Conservation (phyloP, 2,329 filamentous ascomycete genomes). For the Calonectria leucothoes region DNA sequence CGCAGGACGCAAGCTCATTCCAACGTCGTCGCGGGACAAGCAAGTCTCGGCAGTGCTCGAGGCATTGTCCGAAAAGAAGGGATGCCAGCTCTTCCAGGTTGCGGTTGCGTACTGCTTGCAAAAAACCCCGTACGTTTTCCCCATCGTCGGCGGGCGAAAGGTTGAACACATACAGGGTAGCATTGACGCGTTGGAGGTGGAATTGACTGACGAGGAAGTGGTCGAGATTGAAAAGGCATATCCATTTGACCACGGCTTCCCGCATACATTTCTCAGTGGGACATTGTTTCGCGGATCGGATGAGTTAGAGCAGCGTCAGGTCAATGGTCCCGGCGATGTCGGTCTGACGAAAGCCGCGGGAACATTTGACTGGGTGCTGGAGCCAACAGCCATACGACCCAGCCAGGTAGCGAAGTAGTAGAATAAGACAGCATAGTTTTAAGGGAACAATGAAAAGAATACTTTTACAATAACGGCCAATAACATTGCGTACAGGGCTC, state of each 20-base stretch:
- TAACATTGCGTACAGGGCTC: no score
- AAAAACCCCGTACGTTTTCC: slow-evolving; percentile 79
- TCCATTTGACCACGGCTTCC: slow-evolving; percentile 75
- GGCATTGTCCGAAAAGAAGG: slow-evolving; percentile 60
- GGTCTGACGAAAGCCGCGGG: neutral
- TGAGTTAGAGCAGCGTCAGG: neutral
- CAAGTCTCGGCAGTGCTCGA: slow-evolving; percentile 59
- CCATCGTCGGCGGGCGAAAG: slow-evolving; percentile 77
- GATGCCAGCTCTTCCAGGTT: slow-evolving; percentile 58
- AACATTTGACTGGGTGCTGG: neutral
- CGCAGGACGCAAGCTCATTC: slow-evolving; percentile 50
- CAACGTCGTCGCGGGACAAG: slow-evolving; percentile 63
- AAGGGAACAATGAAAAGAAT: no score
- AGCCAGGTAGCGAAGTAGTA: no score
- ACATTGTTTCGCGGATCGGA: neutral
- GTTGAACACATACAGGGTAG: slow-evolving; percentile 77
- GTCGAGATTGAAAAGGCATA: slow-evolving; percentile 72
- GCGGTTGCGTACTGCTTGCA: slow-evolving; percentile 80
- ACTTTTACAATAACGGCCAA: no score
- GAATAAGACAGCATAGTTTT: no score
- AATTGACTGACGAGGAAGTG: slow-evolving; percentile 71
- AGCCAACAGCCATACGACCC: no score
- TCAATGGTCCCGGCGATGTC: neutral
- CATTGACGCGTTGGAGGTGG: slow-evolving; percentile 73
- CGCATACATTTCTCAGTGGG: slow-evolving; percentile 64